Evolutionary conservation across 2,329 filamentous ascomycete genomes (phyloP), one percentile per base, ranked within the genome.

Genomic region (Thelonectria rubi): DNA sequence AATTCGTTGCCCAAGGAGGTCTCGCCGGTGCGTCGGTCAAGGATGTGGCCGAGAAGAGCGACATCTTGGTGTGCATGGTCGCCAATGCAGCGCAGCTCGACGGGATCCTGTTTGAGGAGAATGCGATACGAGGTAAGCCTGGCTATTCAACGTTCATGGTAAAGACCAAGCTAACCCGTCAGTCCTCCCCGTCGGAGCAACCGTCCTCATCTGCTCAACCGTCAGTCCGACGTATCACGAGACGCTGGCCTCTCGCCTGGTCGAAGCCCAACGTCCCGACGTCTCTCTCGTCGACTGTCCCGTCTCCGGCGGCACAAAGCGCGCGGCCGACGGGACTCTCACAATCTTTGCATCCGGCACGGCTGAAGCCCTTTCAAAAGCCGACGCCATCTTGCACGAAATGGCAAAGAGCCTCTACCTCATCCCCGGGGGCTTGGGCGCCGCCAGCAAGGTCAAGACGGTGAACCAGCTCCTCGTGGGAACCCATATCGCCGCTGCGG

Each of bases 271-370:
- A 6, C 30, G 61, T 2, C 9, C 21, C 1, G 61, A 64, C 5
- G 37, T 65, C 2, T 12, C 34, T 0, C n/a, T 65, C 0, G 47
- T 94, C 49, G 72, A 74, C 51, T 69, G 64, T 21, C 72, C 71
- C 5, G 72, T 74, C 10, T 73, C 70, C 1, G 72, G 71, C 1
- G 72, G 72, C n/a, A 67, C 69, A 0, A 64, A 55, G 0, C 51
- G 72, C 3, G 88, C 88, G 1, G 86, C 84, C 1, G 81, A 86
- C 50, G 88, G 88, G 2, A 89, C 86, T 0, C 75, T 91, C 40
- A 90, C 89, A 5, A 93, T 94, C 71, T 91, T 94, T 84, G 88
- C 89, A 0, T 87, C 88, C 3, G 89, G 83, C 0, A 79, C 84
- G 0, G 80, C 84, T 0, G 80, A 79, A 2, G 85, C 86, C 4